Evolutionary conservation across 495 filamentous ascomycete species (phyloP).

Genomic region (Friedmanniomyces endolithicus): DNA sequence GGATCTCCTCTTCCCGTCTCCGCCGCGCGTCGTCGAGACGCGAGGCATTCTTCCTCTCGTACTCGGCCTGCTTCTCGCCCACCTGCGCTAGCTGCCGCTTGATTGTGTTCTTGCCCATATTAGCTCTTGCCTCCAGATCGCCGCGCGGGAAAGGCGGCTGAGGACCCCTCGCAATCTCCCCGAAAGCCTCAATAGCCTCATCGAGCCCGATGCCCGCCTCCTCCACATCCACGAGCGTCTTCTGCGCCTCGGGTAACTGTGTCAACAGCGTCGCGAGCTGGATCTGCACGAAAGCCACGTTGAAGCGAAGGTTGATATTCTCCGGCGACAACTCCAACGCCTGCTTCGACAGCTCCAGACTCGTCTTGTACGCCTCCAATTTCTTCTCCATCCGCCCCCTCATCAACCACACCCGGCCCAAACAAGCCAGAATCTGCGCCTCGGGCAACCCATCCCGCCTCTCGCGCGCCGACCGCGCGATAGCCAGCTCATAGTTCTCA

Average conservation of each 20-base stretch:
- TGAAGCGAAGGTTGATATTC: slow-evolving; percentile 86
- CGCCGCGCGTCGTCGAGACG: slow-evolving; percentile 66
- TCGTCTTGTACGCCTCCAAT: slow-evolving; percentile 66
- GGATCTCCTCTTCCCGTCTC: slow-evolving; percentile 62
- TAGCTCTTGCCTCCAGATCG: slow-evolving; percentile 86
- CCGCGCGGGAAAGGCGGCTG: slow-evolving; percentile 81
- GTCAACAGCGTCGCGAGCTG: slow-evolving; percentile 77
- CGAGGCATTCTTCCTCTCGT: slow-evolving; percentile 82
- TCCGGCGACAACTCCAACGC: slow-evolving; percentile 67
- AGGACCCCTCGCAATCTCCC: slow-evolving; percentile 64
- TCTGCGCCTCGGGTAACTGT: slow-evolving; percentile 57
- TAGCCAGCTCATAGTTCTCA: slow-evolving; percentile 81
- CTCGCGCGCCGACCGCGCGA: slow-evolving; percentile 42
- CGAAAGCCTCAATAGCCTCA: slow-evolving; percentile 69
- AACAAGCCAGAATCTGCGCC: slow-evolving; percentile 70
- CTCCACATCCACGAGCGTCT: slow-evolving; percentile 65
- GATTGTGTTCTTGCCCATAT: slow-evolving; percentile 92
- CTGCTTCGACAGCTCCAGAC: slow-evolving; percentile 76
- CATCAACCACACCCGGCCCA: slow-evolving; percentile 86
- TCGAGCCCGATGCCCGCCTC: slow-evolving; percentile 75
- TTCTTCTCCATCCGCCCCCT: slow-evolving; percentile 72
- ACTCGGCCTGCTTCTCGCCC: slow-evolving; percentile 71
- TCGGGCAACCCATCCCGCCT: slow-evolving; percentile 55
- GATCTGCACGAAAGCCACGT: slow-evolving; percentile 93
- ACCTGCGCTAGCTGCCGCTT: slow-evolving; percentile 78